Base-by-base conservation (phyloP, 352 stramenopile genomes). In the Pythium scleroteichum region DNA sequence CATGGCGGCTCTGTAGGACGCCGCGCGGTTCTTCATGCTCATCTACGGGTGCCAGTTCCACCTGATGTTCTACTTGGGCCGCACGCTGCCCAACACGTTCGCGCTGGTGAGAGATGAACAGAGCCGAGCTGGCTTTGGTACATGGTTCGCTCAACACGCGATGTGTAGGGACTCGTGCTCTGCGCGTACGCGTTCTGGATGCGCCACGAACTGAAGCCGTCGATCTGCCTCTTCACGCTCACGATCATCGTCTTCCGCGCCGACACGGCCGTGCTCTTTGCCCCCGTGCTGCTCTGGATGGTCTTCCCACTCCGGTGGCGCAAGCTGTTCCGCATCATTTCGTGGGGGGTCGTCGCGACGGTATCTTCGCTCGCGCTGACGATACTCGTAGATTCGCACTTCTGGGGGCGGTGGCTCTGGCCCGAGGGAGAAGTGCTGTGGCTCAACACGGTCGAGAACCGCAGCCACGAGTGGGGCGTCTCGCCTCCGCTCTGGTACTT, bases 341-440 rank as follows among this genome's bases (percentile, higher is more conserved):
- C 62, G 44, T 87, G 85, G 76, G 97, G 97, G 8, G 39, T 98
- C 24, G 44, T 75, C 0, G 83, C 93, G 1, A 87, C 87, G 0
- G 22, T 89, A 4, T 13, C 75, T 6, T 86, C 90, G 29, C 66
- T 99, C 3, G 32, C 74, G 0, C 16, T 97, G 22, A 99, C 91
- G 1, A 67, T 98, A 26, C 58, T 84, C 13, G 68, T 99, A 2
- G 97, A 99, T 69, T 98, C 92, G 45, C 84, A 94, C 63, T 94
- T 99, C 61, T 99, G 96, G 74, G 80, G 86, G 64, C 82, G 87
- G 9, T 96, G 79, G 88, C 68, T 99, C 20, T 99, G 97, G 97
- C 96, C 98, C n/a, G 98, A 99, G 65, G 96, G 97, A 26, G 87
- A 97, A 56, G 98, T 99, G 9, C 84, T 99, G 26, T 99, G 94